phyloP scores from a whole-genome alignment of 305 asterid genomes.

The Stenogyne calaminthoides region DNA sequence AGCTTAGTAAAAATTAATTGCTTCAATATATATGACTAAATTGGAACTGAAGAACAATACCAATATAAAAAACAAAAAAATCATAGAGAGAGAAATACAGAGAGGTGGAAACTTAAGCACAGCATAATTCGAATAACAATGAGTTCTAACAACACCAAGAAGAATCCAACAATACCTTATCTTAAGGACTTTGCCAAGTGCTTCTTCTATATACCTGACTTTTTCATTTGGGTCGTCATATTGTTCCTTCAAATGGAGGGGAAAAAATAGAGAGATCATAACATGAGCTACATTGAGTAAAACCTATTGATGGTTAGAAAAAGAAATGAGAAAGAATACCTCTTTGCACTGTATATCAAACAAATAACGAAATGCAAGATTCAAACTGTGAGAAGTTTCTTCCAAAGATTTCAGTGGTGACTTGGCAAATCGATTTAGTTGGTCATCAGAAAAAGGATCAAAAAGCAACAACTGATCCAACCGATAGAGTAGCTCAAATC shows the following conservation, averaged over 20 bases:
- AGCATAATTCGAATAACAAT: background rate
- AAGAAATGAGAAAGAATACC: constrained; percentile 2
- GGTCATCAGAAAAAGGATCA: constrained; percentile 26
- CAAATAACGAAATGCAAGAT: constrained; percentile 16
- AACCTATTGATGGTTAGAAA: background rate
- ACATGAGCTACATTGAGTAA: background rate
- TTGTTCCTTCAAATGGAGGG: background rate
- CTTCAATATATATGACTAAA: background rate
- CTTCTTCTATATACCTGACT: constrained; percentile 10
- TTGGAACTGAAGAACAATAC: background rate
- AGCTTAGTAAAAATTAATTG: background rate
- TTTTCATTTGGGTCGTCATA: background rate
- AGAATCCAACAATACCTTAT: background rate
- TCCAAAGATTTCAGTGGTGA: constrained; percentile 18
- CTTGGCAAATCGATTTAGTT: constrained; percentile 23
- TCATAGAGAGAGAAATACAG: background rate
- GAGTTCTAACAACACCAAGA: background rate
- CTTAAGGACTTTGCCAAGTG: constrained; percentile 4
- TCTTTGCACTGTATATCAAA: background rate
- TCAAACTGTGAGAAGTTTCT: constrained; percentile 20
- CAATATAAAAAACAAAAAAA: background rate
- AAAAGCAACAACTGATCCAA: constrained; percentile 22
- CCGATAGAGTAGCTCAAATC: constrained; percentile 25
- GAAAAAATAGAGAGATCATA: background rate
- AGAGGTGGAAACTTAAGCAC: background rate